These are phyloP conservation scores for Pseudoneurospora amorphoporcata DNA, from an alignment of 495 filamentous ascomycete genomes.

Conservation along the genomic window DNA sequence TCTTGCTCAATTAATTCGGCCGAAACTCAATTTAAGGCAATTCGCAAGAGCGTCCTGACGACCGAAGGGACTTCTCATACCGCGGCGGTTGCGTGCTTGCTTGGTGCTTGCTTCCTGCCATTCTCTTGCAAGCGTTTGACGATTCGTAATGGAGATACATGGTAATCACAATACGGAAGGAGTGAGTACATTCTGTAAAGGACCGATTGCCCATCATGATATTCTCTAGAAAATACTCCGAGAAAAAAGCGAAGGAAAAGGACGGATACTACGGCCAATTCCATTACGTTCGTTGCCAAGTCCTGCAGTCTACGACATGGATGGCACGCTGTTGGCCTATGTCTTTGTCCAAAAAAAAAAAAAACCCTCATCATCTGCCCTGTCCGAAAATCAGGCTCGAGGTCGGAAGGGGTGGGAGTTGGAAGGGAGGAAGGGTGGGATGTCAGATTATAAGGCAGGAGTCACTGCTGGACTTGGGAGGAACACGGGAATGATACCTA, in stretches of 20 bases:
- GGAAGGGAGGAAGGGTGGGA: not conserved
- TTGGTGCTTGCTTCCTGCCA: not conserved
- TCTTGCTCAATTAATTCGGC: not conserved
- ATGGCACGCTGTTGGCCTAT: not conserved
- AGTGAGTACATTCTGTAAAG: not conserved
- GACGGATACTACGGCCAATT: not conserved
- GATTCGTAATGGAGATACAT: not conserved
- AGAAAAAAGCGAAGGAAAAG: not conserved
- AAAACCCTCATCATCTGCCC: not conserved
- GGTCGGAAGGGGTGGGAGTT: not conserved
- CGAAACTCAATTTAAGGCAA: not conserved
- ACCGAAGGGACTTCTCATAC: not conserved
- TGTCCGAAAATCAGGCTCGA: not conserved
- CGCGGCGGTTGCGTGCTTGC: not conserved
- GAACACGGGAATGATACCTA: not conserved
- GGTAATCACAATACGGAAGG: not conserved
- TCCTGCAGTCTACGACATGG: not conserved
- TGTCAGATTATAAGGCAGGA: not conserved
- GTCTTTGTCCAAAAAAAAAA: not conserved
- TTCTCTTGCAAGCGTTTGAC: not conserved
- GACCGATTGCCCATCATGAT: not conserved
- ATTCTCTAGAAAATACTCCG: not conserved
- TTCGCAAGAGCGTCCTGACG: not conserved
- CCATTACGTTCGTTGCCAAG: not conserved
- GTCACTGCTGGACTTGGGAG: no score